Base-by-base conservation (phyloP, 768 basidiomycete genomes). In the Russula dissimulans region DNA sequence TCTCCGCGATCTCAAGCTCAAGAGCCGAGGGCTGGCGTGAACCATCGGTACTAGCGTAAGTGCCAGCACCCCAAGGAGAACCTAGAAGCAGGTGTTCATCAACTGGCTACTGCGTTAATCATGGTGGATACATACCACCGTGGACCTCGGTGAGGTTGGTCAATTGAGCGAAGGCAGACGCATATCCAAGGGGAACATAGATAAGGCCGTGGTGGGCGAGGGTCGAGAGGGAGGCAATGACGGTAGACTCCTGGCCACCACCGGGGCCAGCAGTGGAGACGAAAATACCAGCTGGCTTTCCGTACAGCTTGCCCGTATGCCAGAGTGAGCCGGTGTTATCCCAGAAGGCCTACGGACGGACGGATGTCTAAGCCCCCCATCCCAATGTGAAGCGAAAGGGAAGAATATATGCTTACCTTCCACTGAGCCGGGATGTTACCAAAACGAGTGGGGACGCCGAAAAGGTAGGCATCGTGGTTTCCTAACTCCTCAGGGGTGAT, bases 391-490 rank as follows among this genome's bases (percentile, higher is more conserved):
- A 15, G 18, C 22, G 3, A n/a, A 44, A 32, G 4, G n/a, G 0
- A 54, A 6, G 18, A 22, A 34, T 22, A 38, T 49, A 8, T 65
- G 15, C 75, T 2, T 54, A 82, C 85, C 81, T 87, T 88, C 83
- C 83, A 87, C 66, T 94, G 91, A 2, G 77, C 87, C 29, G 91
- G 82, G 71, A 89, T 84, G 67, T 80, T 84, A 44, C 91, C 91
- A 73, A 81, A 95, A 67, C 91, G 86, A 31, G 87, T 88, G 54
- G 86, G 86, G 59, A 91, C 76, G 61, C 89, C 91, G 54, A 91
- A 77, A 64, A 95, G 65, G 78, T 81, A 84, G 5, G 81, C 91
- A 66, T 95, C 89, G 67, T 79, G 87, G 5, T 77, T 59, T 18
- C 73, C 64, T 53, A 95, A 77, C 5, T 78, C 74, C 1, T 75